These are phyloP conservation scores for Aspergillus luchuensis DNA, from an alignment of 2,329 filamentous ascomycete species.

Conservation along the genomic window DNA sequence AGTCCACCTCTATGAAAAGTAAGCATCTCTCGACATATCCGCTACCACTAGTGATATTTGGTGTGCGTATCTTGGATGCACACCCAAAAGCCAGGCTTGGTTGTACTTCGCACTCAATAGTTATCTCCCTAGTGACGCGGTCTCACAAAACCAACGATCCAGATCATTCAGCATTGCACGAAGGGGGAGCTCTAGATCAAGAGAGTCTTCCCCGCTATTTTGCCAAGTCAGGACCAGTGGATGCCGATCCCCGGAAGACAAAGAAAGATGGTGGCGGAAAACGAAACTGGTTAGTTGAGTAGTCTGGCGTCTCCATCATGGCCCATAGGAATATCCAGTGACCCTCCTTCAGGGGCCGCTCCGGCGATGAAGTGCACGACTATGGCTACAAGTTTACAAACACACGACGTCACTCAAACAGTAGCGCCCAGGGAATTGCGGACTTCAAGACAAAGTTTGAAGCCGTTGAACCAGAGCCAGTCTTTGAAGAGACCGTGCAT, in stretches of 20 bases:
- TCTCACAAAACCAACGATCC: constrained; percentile 95
- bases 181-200: constrained; percentile 68
- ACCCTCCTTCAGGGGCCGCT: constrained; percentile 66
- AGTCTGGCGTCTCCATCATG: neutral
- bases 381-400: constrained; percentile 82
- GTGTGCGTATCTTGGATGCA: too few species aligned
- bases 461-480: constrained; percentile 80
- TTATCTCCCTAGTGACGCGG: constrained; percentile 76
- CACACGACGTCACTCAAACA: constrained; percentile 88
- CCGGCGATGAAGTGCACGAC: constrained; percentile 82
- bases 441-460: constrained; percentile 98
- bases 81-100: too few species aligned
- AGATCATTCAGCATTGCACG: constrained; percentile 77
- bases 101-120: too few species aligned
- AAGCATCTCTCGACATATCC: too few species aligned
- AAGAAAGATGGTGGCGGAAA: constrained; percentile 96
- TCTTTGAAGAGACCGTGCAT: constrained; percentile 85
- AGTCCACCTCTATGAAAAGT: too few species aligned
- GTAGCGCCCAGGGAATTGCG: constrained; percentile 70
- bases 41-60: too few species aligned
- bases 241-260: constrained; percentile 83
- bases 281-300: constrained; percentile 78
- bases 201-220: constrained; percentile 90
- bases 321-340: constrained; percentile 2
- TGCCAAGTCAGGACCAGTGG: constrained; percentile 79